Evolutionary conservation across 2,329 filamentous ascomycete genomes (phyloP).

Genomic region (Fusarium secorum): DNA sequence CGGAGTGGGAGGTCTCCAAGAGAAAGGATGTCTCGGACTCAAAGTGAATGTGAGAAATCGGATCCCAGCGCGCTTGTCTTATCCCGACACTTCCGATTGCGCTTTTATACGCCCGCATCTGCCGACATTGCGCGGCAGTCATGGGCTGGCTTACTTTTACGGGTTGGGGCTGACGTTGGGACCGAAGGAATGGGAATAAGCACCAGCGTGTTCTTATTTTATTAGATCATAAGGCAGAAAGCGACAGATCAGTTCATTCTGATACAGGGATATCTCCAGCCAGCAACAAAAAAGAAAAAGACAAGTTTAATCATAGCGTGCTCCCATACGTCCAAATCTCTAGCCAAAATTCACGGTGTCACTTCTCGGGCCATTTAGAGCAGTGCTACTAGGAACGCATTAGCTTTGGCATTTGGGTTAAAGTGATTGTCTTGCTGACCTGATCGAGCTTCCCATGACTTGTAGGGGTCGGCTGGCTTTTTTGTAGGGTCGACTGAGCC

Average conservation of each 20-base stretch:
- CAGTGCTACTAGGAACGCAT: constrained; percentile 24
- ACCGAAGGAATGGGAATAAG: background rate
- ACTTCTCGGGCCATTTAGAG: constrained; percentile 10
- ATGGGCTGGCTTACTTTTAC: background rate
- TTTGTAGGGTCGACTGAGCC: constrained; percentile 34
- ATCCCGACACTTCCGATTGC: background rate
- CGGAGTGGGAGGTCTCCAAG: background rate
- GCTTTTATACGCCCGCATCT: background rate
- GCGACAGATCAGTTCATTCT: constrained; percentile 4
- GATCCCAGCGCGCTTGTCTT: background rate
- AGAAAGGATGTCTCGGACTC: background rate
- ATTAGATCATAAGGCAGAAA: background rate
- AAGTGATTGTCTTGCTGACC: constrained; percentile 20
- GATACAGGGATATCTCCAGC: constrained; percentile 22
- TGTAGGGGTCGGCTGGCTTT: constrained; percentile 32
- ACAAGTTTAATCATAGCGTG: background rate
- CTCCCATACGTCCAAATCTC: background rate
- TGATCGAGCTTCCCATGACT: constrained; percentile 41
- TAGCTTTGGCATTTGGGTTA: background rate
- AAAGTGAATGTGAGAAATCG: too few relatives aligned
- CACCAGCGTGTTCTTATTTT: background rate
- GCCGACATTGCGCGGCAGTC: background rate
- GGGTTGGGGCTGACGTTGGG: constrained; percentile 8
- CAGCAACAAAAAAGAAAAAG: background rate
- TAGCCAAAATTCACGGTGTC: background rate